phyloP scores from a whole-genome alignment of 202 grass and related monocot species.

The Cymbopogon flexuosus region DNA sequence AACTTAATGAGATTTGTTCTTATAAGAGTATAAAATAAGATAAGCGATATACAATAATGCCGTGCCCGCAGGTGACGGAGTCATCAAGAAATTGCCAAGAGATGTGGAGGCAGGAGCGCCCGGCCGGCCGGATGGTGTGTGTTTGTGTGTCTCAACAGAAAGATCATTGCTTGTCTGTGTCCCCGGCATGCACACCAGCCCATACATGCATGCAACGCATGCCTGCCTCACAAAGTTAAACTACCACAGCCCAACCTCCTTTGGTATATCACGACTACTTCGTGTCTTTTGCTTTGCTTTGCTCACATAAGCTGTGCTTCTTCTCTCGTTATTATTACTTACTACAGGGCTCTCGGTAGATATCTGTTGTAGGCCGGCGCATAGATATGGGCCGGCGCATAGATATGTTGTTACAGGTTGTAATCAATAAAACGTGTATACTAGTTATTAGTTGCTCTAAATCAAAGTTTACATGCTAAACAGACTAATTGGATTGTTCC shows the following conservation, averaged over 20 bases:
- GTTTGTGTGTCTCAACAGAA: slow-evolving; percentile 30
- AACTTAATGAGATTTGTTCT: no score
- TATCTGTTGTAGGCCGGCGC: not conserved
- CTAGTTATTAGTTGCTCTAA: not conserved
- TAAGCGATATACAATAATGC: not conserved
- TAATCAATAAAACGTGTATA: not conserved
- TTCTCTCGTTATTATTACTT: not conserved
- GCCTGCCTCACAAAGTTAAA: not conserved
- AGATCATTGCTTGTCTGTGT: slow-evolving; percentile 33
- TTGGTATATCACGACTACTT: slow-evolving; percentile 29
- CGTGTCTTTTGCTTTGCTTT: slow-evolving; percentile 18
- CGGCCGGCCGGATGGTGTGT: not conserved
- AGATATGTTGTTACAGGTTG: not conserved
- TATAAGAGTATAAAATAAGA: no score
- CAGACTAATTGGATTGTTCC: not conserved
- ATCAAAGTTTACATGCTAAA: not conserved
- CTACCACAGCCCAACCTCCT: slow-evolving; percentile 28
- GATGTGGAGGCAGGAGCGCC: slow-evolving; percentile 1
- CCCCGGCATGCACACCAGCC: slow-evolving; percentile 18
- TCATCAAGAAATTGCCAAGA: slow-evolving; percentile 35
- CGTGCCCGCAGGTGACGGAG: not conserved
- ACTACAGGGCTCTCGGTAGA: not conserved
- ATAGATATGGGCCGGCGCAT: not conserved
- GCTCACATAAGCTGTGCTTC: slow-evolving; percentile 25
- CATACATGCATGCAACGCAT: not conserved